Percentiles rank a stretch among this genome's conserved stretches.
These are phyloP conservation scores for Saussurea involucrata DNA, from an alignment of 129 eudicot species.

Conservation along the genomic window DNA sequence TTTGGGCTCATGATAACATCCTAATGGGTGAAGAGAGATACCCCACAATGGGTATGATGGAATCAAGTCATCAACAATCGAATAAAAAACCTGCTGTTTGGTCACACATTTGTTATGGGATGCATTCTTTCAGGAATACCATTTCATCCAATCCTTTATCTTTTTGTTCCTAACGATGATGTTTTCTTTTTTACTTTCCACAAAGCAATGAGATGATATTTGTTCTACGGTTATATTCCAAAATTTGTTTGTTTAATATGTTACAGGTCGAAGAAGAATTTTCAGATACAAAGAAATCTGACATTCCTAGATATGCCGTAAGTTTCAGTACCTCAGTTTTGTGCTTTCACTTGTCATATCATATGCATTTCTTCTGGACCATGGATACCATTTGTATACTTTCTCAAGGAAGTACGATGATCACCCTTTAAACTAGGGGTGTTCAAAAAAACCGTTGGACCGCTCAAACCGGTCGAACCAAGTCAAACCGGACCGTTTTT, in stretches of 20 bases:
- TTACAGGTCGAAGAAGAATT: slow-evolving; percentile 50
- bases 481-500: too few relatives aligned
- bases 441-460: too few relatives aligned
- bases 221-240: not conserved
- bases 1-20: not conserved
- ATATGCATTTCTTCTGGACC: not conserved
- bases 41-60: not conserved
- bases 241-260: slow-evolving; percentile 22
- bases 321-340: slow-evolving; percentile 26
- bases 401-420: too few relatives aligned
- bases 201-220: slow-evolving; percentile 6
- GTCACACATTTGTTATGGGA: not conserved
- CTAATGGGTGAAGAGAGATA: slow-evolving; percentile 1
- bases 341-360: not conserved
- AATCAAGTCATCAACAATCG: not conserved
- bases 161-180: not conserved
- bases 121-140: not conserved
- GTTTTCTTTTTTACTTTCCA: not conserved
- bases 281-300: slow-evolving; percentile 55
- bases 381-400: not conserved
- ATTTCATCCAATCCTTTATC: not conserved
- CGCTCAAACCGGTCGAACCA: too few relatives aligned
- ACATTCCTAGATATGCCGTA: slow-evolving; percentile 73
- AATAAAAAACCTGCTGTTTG: not conserved
- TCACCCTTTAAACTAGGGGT: too few relatives aligned